phyloP scores from a whole-genome alignment of 257 asterid genomes.

The Ocimum tenuiflorum region DNA sequence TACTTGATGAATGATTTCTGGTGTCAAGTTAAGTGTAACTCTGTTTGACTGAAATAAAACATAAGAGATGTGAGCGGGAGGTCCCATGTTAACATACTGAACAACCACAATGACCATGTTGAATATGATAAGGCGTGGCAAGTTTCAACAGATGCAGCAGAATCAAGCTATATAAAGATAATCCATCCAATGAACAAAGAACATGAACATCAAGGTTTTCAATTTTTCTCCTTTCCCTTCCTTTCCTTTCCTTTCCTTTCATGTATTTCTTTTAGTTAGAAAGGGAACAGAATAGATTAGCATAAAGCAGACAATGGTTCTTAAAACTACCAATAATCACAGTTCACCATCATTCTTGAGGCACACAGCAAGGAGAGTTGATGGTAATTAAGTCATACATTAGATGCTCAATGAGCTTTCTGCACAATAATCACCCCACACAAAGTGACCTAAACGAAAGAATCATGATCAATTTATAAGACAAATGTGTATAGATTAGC shows the following conservation, averaged over 20 bases:
- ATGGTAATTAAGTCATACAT: not conserved
- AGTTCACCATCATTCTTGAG: not conserved
- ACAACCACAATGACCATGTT: slow-evolving; percentile 10
- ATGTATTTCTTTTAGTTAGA: not conserved
- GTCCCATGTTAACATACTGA: slow-evolving; percentile 11
- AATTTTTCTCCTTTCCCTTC: not conserved
- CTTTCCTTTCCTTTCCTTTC: too few relatives aligned
- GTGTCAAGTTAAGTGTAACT: slow-evolving; percentile 93
- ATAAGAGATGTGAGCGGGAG: slow-evolving; percentile 20
- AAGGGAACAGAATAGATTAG: not conserved
- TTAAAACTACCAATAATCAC: not conserved
- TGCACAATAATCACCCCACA: not conserved
- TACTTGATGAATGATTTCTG: slow-evolving; percentile 97
- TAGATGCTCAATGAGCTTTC: not conserved
- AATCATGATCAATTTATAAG: too few relatives aligned
- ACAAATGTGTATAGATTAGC: not conserved
- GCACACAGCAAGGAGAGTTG: not conserved
- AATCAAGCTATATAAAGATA: slow-evolving; percentile 7
- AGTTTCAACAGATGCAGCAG: not conserved
- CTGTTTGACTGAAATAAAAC: slow-evolving; percentile 69
- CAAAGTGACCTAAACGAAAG: too few relatives aligned
- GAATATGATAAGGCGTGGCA: slow-evolving; percentile 2
- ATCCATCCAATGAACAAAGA: not conserved
- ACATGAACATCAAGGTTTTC: not conserved
- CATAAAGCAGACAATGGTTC: not conserved